A percentile compares a stretch with the other conserved stretches of the same genome.
phyloP scores from a whole-genome alignment of 176 grass and related monocot genomes.

The Cenchrus purpureus region DNA sequence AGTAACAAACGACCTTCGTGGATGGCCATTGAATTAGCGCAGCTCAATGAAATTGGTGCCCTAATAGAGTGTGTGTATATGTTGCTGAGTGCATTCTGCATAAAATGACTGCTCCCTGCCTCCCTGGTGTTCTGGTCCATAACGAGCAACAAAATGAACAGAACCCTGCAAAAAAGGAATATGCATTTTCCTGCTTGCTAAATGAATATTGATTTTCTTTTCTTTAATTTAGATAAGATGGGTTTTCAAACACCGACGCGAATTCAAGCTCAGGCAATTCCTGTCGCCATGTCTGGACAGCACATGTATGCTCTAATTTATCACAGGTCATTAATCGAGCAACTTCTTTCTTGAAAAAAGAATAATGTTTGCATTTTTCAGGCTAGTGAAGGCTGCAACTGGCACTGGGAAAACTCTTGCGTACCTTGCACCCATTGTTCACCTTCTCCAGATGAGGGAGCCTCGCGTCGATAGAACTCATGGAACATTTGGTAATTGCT shows the following conservation, averaged over 20 bases:
- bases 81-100: neutral
- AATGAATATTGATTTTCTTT: neutral
- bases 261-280: slow-evolving; percentile 91
- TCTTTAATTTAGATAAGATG: slow-evolving; percentile 79
- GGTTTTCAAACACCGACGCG: slow-evolving; percentile 73
- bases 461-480: slow-evolving; percentile 78
- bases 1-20: neutral
- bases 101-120: neutral
- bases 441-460: slow-evolving; percentile 86
- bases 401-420: slow-evolving; percentile 92
- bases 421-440: slow-evolving; percentile 86
- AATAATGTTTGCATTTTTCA: slow-evolving; percentile 42
- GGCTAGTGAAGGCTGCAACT: slow-evolving; percentile 94
- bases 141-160: neutral
- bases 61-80: neutral
- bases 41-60: neutral
- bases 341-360: neutral
- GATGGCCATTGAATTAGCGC: neutral
- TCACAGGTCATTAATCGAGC: too few species aligned
- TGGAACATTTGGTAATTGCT: slow-evolving; percentile 80
- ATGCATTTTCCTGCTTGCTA: slow-evolving; percentile 1
- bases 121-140: neutral
- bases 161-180: neutral
- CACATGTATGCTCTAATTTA: slow-evolving; percentile 67
- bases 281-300: slow-evolving; percentile 75